Conservation (phyloP, 306 rosid species). For the Dalbergia cochinchinensis region DNA sequence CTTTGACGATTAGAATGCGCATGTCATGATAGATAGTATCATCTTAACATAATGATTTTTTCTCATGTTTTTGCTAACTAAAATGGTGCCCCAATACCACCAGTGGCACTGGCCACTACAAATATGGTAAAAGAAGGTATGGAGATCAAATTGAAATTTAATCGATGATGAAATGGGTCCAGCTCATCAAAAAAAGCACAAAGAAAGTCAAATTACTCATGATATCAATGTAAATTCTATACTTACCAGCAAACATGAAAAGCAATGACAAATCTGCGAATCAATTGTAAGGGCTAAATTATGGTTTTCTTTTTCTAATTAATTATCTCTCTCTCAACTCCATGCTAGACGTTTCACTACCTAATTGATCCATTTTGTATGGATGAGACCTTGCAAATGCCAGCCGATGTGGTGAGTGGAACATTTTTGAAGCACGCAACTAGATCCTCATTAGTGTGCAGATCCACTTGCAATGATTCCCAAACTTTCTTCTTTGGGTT, state of each 20-base stretch:
- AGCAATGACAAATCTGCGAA: background rate
- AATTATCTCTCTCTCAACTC: background rate
- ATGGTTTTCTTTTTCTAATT: conserved; percentile 7
- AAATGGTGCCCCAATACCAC: background rate
- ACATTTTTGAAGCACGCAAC: conserved; percentile 82
- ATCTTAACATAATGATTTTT: background rate
- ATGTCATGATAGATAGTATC: background rate
- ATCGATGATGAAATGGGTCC: conserved; percentile 10
- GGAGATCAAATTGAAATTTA: background rate
- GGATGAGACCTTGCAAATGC: conserved; percentile 82
- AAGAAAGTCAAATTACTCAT: conserved; percentile 11
- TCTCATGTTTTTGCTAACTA: too few relatives aligned
- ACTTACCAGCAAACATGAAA: conserved; percentile 17
- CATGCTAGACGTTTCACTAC: conserved; percentile 51
- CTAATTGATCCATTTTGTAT: conserved; percentile 67
- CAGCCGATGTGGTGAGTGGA: conserved; percentile 85
- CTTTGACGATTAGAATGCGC: too few relatives aligned
- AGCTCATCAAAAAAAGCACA: conserved; percentile 30
- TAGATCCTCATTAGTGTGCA: conserved; percentile 57
- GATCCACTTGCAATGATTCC: conserved; percentile 92
- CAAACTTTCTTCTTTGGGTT: conserved; percentile 96
- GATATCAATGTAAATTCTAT: conserved; percentile 17
- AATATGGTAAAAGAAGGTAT: background rate
- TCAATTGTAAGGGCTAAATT: background rate
- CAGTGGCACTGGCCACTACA: too few relatives aligned